Evolutionary conservation across 345 rosid species (phyloP).

Genomic region (Brassica cretica): DNA sequence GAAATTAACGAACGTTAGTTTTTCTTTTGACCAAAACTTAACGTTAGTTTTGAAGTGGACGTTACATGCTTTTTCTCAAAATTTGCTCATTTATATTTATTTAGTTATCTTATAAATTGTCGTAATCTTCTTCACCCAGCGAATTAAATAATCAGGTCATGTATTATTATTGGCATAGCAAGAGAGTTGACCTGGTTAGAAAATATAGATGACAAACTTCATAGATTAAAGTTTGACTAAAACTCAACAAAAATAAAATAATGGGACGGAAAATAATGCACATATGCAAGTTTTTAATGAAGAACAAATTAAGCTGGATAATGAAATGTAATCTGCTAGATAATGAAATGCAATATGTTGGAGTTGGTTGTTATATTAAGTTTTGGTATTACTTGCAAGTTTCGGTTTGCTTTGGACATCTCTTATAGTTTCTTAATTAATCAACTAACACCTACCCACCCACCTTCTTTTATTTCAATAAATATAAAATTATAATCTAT

Average conservation of each 20-base stretch:
- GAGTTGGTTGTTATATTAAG: conserved; percentile 17
- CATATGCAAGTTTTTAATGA: neutral
- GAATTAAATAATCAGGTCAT: neutral
- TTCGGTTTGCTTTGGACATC: conserved; percentile 9
- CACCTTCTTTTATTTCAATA: neutral
- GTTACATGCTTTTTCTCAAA: conserved; percentile 17
- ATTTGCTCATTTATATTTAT: neutral
- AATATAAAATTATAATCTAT: neutral
- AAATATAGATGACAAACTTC: neutral
- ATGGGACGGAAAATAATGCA: neutral
- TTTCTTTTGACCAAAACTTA: conserved; percentile 20
- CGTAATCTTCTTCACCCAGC: neutral
- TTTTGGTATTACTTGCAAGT: conserved; percentile 18
- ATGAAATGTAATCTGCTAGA: neutral
- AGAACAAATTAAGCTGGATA: neutral
- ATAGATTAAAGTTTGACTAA: conserved; percentile 10
- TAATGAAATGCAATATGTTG: neutral
- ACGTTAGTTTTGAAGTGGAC: conserved; percentile 28
- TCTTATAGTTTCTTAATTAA: conserved; percentile 13
- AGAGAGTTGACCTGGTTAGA: conserved; percentile 21
- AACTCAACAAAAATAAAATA: neutral
- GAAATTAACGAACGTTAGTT: conserved; percentile 18
- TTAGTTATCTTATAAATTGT: neutral
- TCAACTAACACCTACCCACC: conserved; percentile 25
- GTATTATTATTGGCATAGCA: neutral